Evolutionary conservation across 1,139 yeast species (phyloP), one percentile per base, ranked within the genome.

Genomic region (Kodamaea arcana): DNA sequence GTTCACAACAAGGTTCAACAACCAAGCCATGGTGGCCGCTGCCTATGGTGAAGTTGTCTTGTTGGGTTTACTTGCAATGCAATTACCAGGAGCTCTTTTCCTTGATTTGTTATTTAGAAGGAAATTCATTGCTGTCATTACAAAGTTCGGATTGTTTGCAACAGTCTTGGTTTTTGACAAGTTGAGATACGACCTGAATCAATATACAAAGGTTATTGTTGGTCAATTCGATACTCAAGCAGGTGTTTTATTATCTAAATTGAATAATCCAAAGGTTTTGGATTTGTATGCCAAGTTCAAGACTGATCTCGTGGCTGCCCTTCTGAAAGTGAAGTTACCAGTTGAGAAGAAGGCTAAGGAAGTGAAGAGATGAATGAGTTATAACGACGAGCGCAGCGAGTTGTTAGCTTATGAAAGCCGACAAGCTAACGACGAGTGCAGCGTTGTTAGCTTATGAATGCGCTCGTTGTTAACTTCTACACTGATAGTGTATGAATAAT

Each of bases 21-120:
- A 72, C 37, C 65, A 58, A 35, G 77, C 78, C 1, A 54, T 72
- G 33, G 52, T 56, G 41, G 46, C 72, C 33, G 79, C 80, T 6
- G 65, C 80, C 7, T 65, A 62, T 40, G 55, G 72, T 25, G 80
- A 75, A 45, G 48, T 72, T 16, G 52, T 71, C 35, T 44, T 61
- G 36, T 34, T 57, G 24, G 30, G 52, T 6, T 46, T 58, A 29
- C 53, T 49, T 12, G 37, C 52, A 15, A 44, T 61, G 25, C 50
- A 56, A 18, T 39, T 62, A 16, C 38, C 60, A 11, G 43, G 52
- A 18, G 48, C 56, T 17, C 45, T 54, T 33, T 30, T 51, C 32
- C 23, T 41, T 22, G 28, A 31, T 26, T 12, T 37, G 15, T 15
- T 49, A 8, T 31, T 47, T 30, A 41, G 39, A 15, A 53, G 60